These are phyloP conservation scores for Hemerocallis citrina DNA, from an alignment of 106 monocot species.

Conservation along the genomic window DNA sequence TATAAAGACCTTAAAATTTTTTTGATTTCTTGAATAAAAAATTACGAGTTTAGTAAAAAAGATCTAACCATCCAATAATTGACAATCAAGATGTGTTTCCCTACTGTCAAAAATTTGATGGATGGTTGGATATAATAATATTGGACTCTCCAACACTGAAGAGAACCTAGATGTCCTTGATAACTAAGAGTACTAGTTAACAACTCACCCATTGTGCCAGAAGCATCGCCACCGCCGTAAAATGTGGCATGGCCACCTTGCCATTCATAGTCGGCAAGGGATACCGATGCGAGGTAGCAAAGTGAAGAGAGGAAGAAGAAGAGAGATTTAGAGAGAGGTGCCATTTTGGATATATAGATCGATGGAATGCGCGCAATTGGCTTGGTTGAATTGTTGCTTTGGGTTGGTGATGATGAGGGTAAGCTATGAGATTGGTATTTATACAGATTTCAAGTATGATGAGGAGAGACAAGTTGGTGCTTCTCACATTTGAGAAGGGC, in stretches of 20 bases:
- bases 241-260: slow-evolving; percentile 46
- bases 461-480: slow-evolving; percentile 5
- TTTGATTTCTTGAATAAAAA: neutral
- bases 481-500: neutral
- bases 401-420: slow-evolving; percentile 4
- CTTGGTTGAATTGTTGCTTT: neutral
- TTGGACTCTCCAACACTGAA: neutral
- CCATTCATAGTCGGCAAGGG: slow-evolving; percentile 25
- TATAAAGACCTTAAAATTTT: no score
- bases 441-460: neutral
- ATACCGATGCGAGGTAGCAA: neutral
- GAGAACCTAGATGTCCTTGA: neutral
- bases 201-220: slow-evolving; percentile 57
- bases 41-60: neutral
- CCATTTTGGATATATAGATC: slow-evolving; percentile 6
- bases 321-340: slow-evolving; percentile 2
- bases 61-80: no score
- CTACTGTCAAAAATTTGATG: no score
- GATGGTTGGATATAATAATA: no score
- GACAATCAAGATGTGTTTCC: no score
- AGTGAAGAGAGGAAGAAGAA: slow-evolving; percentile 16
- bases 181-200: neutral
- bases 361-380: neutral
- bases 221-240: slow-evolving; percentile 51
- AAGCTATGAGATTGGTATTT: slow-evolving; percentile 1